Base-by-base conservation (phyloP, 371 early-diverging fungal genomes). In the Syncephalastrum racemosum region DNA sequence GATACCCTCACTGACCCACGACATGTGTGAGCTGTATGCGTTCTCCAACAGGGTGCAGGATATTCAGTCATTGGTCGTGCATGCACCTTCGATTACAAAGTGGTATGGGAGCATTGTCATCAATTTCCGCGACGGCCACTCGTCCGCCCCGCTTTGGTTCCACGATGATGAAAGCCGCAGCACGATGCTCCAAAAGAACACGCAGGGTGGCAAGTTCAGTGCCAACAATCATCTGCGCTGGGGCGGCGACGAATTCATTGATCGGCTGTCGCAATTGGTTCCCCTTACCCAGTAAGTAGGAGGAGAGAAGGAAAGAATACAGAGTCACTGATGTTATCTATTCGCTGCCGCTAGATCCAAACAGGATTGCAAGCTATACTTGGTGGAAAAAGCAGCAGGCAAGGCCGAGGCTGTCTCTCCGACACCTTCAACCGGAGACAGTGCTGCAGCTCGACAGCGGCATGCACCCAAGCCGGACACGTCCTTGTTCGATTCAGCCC, bases 81-180 rank as follows among this genome's bases (percentile, higher is more conserved):
- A 52, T 2, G 64, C 79, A 3, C 79, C 79, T 3, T 73, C 66
- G n/a, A 58, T 79, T 24, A 70, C 70, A 6, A 64, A 70, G 27
- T 73, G 75, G 74, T 79, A 79, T 51, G 79, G 79, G 3, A 71
- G 61, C 18, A 47, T 79, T 4, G 52, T 72, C 8, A 59, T 79
- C 36, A 76, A 79, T 43, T 74, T 76, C 46, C 62, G 63, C 23
- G 62, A 71, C 36, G 79, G 79, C 0, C 70, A 69, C 13, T 66
- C 66, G 4, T 60, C 74, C 0, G 63, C 72, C 4, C 74, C 79
- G 0, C 53, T 70, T 24, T 75, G 73, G 72, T 79, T 79, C 53
- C 79, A 79, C 55, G 79, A 79, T 47, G 79, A 79, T 55, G 79
- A 79, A 47, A 79, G 76, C 31, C 66, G 59, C 22, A 79, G 79